Conservation (phyloP, 495 filamentous ascomycete species). For the Acidomyces sp. region DNA sequence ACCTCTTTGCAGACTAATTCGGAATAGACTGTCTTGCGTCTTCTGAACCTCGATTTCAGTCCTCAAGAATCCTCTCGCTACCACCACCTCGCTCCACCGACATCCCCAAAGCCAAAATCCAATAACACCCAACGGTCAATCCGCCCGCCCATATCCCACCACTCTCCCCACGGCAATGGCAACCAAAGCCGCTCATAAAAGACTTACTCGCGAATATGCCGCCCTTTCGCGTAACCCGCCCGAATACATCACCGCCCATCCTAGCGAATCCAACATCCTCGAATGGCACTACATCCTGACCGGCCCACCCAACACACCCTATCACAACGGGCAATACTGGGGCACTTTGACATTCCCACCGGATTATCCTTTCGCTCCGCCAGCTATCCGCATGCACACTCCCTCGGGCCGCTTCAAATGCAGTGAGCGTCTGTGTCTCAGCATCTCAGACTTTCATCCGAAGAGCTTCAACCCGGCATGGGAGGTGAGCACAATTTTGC, state of each 20-base stretch:
- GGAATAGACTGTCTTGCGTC: too few relatives aligned
- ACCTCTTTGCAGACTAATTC: too few relatives aligned
- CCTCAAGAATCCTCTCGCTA: too few relatives aligned
- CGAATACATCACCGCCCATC: constrained; percentile 86
- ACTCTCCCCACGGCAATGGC: constrained; percentile 26
- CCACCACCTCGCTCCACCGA: too few relatives aligned
- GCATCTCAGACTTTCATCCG: constrained; percentile 93
- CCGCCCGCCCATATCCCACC: too few relatives aligned
- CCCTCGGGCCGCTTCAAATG: constrained; percentile 91
- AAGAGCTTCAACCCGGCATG: constrained; percentile 98
- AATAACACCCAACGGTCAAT: too few relatives aligned
- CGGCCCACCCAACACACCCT: constrained; percentile 87
- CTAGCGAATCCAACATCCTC: constrained; percentile 87
- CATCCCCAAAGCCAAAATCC: too few relatives aligned
- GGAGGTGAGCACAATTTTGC: constrained; percentile 93
- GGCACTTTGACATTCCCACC: constrained; percentile 89
- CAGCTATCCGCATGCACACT: constrained; percentile 97
- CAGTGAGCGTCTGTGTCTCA: constrained; percentile 79
- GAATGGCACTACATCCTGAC: constrained; percentile 98
- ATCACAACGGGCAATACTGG: constrained; percentile 95
- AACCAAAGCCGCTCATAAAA: constrained; percentile 30
- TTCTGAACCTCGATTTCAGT: too few relatives aligned
- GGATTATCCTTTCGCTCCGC: constrained; percentile 93
- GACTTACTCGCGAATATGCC: constrained; percentile 84
- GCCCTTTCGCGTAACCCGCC: constrained; percentile 82